Percentiles rank a stretch among this genome's conserved stretches.
These are phyloP conservation scores for Coccinonectria pachysandricola DNA, from an alignment of 2,329 filamentous ascomycete species.

Conservation along the genomic window DNA sequence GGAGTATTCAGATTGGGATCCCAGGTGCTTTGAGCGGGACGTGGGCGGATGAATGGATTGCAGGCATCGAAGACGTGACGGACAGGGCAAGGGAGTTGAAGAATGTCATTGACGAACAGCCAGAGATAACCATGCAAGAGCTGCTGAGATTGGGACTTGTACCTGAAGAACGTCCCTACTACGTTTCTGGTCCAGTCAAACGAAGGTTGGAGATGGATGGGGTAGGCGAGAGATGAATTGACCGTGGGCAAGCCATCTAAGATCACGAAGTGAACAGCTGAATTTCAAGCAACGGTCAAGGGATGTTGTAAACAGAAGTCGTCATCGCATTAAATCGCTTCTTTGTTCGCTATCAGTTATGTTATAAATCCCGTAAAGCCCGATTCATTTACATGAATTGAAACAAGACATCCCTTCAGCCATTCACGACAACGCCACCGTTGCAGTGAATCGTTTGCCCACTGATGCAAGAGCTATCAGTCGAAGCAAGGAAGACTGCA, in stretches of 20 bases:
- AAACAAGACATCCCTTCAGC: slow-evolving; percentile 23
- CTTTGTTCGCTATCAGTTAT: too few relatives aligned
- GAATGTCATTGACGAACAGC: slow-evolving; percentile 30
- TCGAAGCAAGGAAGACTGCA: slow-evolving; percentile 69
- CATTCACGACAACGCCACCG: slow-evolving; percentile 38
- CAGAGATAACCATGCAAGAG: slow-evolving; percentile 23
- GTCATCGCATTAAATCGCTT: too few relatives aligned
- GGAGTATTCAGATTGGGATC: slow-evolving; percentile 55
- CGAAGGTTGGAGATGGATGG: slow-evolving; percentile 22
- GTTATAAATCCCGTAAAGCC: too few relatives aligned
- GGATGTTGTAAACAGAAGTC: too few relatives aligned
- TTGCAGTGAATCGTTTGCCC: slow-evolving; percentile 56
- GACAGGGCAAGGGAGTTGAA: slow-evolving; percentile 39
- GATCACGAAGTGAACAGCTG: too few relatives aligned
- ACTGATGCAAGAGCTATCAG: slow-evolving; percentile 62
- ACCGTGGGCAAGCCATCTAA: too few relatives aligned
- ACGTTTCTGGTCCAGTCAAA: slow-evolving; percentile 28
- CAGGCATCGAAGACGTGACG: slow-evolving; percentile 48
- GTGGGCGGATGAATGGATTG: slow-evolving; percentile 43
- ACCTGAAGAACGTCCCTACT: slow-evolving; percentile 34
- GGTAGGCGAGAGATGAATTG: too few relatives aligned
- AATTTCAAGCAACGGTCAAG: too few relatives aligned
- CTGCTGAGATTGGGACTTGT: slow-evolving; percentile 29
- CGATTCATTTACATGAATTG: too few relatives aligned
- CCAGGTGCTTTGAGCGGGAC: slow-evolving; percentile 31